Evolutionary conservation across 164 flowering plant species (phyloP), one percentile per base, ranked within the genome.

Genomic region (Euptelea pleiosperma): DNA sequence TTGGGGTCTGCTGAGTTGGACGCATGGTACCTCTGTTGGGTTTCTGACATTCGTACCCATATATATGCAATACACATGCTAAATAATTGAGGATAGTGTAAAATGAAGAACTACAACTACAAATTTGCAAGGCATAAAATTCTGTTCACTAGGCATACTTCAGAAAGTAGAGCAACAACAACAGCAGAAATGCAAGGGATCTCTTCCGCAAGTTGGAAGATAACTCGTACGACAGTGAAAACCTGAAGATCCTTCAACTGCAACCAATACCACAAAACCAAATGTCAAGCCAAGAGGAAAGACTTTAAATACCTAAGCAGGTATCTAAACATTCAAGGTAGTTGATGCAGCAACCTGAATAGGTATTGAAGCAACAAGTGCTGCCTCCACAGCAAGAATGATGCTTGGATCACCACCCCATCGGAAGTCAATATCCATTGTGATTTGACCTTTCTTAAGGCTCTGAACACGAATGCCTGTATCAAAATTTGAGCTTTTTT

Each of bases 401-500:
- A 94, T 94, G 72, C 80, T 91, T 29, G 99, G 96, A 75, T 94
- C 91, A 71, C 99, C 99, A 73, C 99, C 96, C 97, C 96, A 94
- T 30, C 91, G 80, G 18, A 94, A 74, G 72, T 94, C 99, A 75
- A 91, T 83, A 58, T 91, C 99, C 97, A 94, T 87, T n/a, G 80
- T 94, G 47, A 94, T 87, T 81, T 94, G 99, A 68, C 97, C 97
- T 66, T 88, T 67, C 67, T 86, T 88, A 40, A 90, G 87, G 75
- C 89, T 90, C 70, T 94, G 96, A 74, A 94, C 96, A 66, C 89
- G 93, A 52, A 91, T 82, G 19, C 98, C 98, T 91, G 77, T 60
- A 72, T 44, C 43, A 55, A 35, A 33, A n/a, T n/a, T n/a, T n/a
- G n/a, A n/a, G n/a, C n/a, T n/a, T n/a, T n/a, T n/a, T n/a, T n/a